A percentile compares a stretch with the other conserved stretches of the same genome.
Conservation (phyloP, 371 early-diverging fungal species). For the Apophysomyces ossiformis region DNA sequence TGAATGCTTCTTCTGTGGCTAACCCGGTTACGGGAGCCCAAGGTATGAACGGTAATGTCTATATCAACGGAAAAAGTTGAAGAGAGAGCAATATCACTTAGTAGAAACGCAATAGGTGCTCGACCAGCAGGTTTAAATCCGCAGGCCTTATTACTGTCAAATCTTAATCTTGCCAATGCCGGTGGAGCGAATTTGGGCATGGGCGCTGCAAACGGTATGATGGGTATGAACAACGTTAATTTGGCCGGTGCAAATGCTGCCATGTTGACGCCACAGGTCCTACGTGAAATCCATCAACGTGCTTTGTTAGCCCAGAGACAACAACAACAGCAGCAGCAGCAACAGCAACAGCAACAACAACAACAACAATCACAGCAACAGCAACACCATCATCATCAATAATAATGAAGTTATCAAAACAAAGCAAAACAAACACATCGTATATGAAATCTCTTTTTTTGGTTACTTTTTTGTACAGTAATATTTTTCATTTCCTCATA, state of each 20-base stretch:
- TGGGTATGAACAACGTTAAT: conserved; percentile 31
- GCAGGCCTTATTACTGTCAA: conserved; percentile 47
- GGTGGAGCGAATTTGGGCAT: conserved; percentile 22
- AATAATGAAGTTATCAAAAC: neutral
- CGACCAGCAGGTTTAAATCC: conserved; percentile 38
- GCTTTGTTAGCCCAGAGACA: conserved; percentile 36
- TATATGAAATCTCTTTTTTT: no score
- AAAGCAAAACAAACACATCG: no score
- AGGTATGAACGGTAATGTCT: conserved; percentile 17
- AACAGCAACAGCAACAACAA: conserved; percentile 46
- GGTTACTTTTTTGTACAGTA: no score
- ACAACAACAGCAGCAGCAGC: conserved; percentile 49
- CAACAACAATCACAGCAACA: conserved; percentile 35
- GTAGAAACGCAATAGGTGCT: conserved; percentile 1
- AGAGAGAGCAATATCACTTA: neutral
- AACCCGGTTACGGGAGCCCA: conserved; percentile 4
- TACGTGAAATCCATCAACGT: conserved; percentile 21
- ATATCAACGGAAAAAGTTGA: neutral
- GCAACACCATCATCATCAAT: conserved; percentile 23
- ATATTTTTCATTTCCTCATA: no score
- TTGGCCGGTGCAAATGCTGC: conserved; percentile 20
- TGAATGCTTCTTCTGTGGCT: conserved; percentile 13
- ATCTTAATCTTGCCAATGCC: conserved; percentile 39
- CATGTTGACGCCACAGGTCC: conserved; percentile 37
- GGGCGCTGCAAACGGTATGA: conserved; percentile 24